Conservation (phyloP, 208 protist genomes). For the Plasmodiophora brassicae region DNA sequence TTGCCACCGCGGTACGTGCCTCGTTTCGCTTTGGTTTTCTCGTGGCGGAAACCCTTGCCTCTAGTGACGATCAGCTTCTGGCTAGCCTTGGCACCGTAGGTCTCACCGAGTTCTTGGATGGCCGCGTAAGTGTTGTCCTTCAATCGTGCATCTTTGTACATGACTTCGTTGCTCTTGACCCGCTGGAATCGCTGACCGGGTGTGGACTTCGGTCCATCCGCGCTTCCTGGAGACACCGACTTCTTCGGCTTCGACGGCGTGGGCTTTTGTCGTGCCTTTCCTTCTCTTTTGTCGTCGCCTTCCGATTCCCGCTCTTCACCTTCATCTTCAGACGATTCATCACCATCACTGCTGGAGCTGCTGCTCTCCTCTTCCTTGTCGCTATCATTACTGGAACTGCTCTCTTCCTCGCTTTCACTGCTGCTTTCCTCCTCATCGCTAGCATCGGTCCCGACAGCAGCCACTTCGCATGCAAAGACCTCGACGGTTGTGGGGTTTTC, state of each 20-base stretch:
- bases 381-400: background rate
- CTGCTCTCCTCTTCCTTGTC: background rate
- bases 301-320: background rate
- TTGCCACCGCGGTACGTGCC: constrained; percentile 16
- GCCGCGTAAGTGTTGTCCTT: constrained; percentile 1
- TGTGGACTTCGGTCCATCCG: too few relatives aligned
- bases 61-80: constrained; percentile 30
- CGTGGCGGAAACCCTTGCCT: constrained; percentile 34
- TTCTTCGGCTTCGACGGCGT: background rate
- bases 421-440: background rate
- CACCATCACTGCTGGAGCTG: background rate
- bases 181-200: constrained; percentile 11
- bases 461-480: too few relatives aligned
- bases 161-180: background rate
- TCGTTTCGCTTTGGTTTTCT: constrained; percentile 37
- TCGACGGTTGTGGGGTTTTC: too few relatives aligned
- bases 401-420: background rate
- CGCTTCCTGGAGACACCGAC: background rate
- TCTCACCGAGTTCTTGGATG: background rate
- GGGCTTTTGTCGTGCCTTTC: background rate
- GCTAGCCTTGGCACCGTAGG: constrained; percentile 32
- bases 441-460: too few relatives aligned
- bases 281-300: background rate
- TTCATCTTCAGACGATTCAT: background rate
- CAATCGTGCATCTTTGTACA: background rate